These are phyloP conservation scores for Populus hybrid DNA, from an alignment of 441 rosid genomes.

Conservation along the genomic window DNA sequence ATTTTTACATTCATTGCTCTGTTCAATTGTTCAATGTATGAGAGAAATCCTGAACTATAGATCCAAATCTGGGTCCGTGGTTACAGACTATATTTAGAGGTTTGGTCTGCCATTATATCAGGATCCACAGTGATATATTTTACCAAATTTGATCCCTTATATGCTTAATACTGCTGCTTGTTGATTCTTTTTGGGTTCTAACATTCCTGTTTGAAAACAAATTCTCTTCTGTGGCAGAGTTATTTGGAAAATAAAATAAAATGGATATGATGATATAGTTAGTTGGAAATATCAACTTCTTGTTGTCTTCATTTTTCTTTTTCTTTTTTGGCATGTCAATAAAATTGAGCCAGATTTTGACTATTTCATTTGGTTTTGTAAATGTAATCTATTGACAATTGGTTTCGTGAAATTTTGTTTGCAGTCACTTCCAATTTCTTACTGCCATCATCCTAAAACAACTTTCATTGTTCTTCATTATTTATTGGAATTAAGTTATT, in stretches of 20 bases:
- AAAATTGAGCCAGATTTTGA: not conserved
- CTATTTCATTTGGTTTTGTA: not conserved
- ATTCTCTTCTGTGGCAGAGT: not conserved
- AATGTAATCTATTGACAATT: not conserved
- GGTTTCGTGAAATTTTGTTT: not conserved
- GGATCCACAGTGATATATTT: not conserved
- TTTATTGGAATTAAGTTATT: not conserved
- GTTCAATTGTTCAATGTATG: not conserved
- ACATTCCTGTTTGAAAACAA: not conserved
- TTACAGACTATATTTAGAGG: not conserved
- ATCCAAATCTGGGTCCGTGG: not conserved
- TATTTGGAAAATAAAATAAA: not conserved
- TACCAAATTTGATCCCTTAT: not conserved
- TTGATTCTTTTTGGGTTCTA: not conserved
- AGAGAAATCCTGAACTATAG: not conserved
- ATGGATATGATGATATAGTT: not conserved
- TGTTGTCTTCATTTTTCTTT: not conserved
- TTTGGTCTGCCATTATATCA: not conserved
- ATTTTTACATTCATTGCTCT: not conserved
- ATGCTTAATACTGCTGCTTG: not conserved
- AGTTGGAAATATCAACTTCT: not conserved
- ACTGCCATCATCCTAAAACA: not conserved
- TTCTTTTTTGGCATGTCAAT: not conserved
- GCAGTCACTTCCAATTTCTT: not conserved
- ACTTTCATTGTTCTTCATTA: not conserved